Evolutionary conservation across 1,139 yeast genomes (phyloP), one percentile per base, ranked within the genome.

Genomic region (Yamadazyma siamensis): DNA sequence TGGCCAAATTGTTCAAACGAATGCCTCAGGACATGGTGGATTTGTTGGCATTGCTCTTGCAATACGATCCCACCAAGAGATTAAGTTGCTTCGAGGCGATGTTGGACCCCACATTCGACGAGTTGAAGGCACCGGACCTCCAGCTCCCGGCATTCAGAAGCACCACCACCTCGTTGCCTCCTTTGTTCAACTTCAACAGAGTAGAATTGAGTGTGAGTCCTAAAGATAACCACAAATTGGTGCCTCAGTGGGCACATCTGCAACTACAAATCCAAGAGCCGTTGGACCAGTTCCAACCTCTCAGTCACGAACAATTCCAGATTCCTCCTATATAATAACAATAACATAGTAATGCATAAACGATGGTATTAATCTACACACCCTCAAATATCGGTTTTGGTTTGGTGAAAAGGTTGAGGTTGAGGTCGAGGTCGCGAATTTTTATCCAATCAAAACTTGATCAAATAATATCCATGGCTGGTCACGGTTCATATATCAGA

Each of bases 1-100:
- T 91, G 46, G 62, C 73, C 33, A 84, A 83, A 50, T 89, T 91
- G 18, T 89, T 91, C 62, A 78, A 85, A 46, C 78, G 80, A 42
- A 61, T 64, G 57, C 51, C 67, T 56, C 67, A 38, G 8, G 88
- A 80, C 43, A 78, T 86, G 46, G 71, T 82, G 33, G 80, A 74
- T 37, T 67, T 83, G 41, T 71, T 83, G 48, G 59, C 71, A 22
- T 55, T 64, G 38, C 66, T 82, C 29, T 72, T 83, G 44, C 83
- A 82, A 50, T 86, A 87, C 58, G 80, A 87, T 27, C 96, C 96
- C 5, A 63, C 69, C 19, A 73, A 73, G 41, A 72, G 96, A 51
- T 63, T 83, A 27, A 66, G 80, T 28, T 84, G 94, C 30, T 64
- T 79, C 31, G 77, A 81, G 42, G 84, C 85, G 2, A 59, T 86